A percentile compares a stretch with the other conserved stretches of the same genome.
phyloP scores from a whole-genome alignment of 2,329 filamentous ascomycete species.

The Hyphodiscus sp. region DNA sequence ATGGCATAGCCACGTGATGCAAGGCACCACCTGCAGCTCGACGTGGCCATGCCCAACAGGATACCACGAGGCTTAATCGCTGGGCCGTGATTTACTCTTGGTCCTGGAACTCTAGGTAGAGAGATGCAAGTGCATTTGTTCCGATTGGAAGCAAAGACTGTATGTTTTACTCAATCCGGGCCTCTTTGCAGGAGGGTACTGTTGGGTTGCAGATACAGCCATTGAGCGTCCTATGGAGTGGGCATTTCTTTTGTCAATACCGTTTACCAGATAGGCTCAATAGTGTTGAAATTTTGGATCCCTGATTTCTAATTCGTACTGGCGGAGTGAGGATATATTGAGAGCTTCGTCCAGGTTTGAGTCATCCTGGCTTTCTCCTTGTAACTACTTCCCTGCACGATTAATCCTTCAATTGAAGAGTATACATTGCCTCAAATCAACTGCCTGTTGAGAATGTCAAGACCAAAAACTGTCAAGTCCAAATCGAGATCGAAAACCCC shows the following conservation, averaged over 20 bases:
- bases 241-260: not conserved
- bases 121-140: not conserved
- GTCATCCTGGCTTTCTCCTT: not conserved
- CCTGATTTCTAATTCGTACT: not conserved
- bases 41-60: not conserved
- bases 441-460: not conserved
- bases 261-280: not conserved
- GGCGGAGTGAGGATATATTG: not conserved
- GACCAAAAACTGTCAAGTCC: not conserved
- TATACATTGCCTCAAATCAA: not conserved
- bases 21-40: not conserved
- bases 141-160: not conserved
- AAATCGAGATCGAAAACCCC: not conserved
- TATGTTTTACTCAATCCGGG: not conserved
- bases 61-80: not conserved
- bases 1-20: not conserved
- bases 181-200: not conserved
- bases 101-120: not conserved
- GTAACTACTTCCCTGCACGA: not conserved
- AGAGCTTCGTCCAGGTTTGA: not conserved
- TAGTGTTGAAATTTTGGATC: not conserved
- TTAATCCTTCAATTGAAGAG: not conserved
- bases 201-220: not conserved
- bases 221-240: not conserved
- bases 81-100: not conserved